Evolutionary conservation across 495 filamentous ascomycete species (phyloP).

Genomic region (Aspergillus egyptiacus): DNA sequence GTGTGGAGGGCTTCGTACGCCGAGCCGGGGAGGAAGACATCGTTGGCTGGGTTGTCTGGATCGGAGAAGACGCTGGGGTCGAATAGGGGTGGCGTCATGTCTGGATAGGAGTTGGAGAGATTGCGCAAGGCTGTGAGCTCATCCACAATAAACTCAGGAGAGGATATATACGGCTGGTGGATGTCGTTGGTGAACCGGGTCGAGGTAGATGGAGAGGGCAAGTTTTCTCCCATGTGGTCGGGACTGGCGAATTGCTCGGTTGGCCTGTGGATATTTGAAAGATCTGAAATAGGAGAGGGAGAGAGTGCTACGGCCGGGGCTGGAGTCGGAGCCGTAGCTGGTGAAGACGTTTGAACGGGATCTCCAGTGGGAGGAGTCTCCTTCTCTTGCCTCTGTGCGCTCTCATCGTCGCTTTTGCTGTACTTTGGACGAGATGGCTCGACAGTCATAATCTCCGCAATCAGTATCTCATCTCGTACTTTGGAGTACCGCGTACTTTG

Average conservation of each 20-base stretch:
- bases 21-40: constrained; percentile 31
- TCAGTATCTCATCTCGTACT: background rate
- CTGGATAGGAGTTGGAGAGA: constrained; percentile 21
- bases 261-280: background rate
- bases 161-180: constrained; percentile 23
- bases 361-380: background rate
- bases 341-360: background rate
- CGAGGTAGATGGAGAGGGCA: background rate
- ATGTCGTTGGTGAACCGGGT: constrained; percentile 5
- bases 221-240: background rate
- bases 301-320: background rate
- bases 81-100: constrained; percentile 21
- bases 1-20: constrained; percentile 33
- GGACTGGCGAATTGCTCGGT: background rate
- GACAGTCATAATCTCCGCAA: constrained; percentile 16
- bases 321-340: background rate
- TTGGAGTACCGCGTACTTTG: constrained; percentile 16
- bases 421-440: background rate
- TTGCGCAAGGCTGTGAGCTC: constrained; percentile 19
- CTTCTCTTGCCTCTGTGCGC: background rate
- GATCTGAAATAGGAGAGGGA: background rate
- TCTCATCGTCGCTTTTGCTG: background rate
- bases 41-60: constrained; percentile 22
- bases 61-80: constrained; percentile 23
- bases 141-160: constrained; percentile 26